Conservation (phyloP, 495 filamentous ascomycete species). For the Penicillium tannophilum region DNA sequence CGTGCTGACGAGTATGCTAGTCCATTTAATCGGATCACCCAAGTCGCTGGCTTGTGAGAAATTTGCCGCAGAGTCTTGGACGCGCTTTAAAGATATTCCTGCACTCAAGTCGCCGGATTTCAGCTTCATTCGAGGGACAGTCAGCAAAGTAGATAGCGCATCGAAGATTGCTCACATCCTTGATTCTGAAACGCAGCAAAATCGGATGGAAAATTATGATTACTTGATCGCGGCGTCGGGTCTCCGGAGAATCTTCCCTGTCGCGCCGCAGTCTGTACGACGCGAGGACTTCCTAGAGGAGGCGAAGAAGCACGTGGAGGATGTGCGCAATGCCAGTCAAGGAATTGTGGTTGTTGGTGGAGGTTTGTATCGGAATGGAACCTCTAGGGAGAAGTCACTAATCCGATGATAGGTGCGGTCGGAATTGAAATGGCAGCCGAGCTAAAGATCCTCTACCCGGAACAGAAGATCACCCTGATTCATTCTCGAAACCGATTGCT, state of each 20-base stretch:
- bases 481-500: conserved; percentile 65
- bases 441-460: conserved; percentile 59
- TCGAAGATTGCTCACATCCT: conserved; percentile 53
- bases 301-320: conserved; percentile 32
- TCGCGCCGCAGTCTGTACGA: conserved; percentile 58
- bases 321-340: conserved; percentile 33
- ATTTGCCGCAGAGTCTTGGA: conserved; percentile 62
- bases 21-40: conserved; percentile 65
- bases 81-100: conserved; percentile 59
- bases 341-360: conserved; percentile 63
- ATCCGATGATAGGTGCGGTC: conserved; percentile 54
- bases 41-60: conserved; percentile 59
- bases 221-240: conserved; percentile 65
- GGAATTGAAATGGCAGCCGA: conserved; percentile 75
- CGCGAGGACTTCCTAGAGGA: conserved; percentile 61
- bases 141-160: conserved; percentile 53
- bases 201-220: conserved; percentile 55
- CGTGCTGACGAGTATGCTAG: conserved; percentile 20
- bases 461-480: conserved; percentile 62
- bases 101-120: conserved; percentile 55
- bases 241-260: conserved; percentile 61
- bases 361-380: conserved; percentile 23
- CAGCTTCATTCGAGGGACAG: conserved; percentile 57
- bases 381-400: background rate
- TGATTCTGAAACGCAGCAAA: conserved; percentile 23